Evolutionary conservation across 75 land plant genomes (phyloP).

Genomic region (Cryptomeria japonica): DNA sequence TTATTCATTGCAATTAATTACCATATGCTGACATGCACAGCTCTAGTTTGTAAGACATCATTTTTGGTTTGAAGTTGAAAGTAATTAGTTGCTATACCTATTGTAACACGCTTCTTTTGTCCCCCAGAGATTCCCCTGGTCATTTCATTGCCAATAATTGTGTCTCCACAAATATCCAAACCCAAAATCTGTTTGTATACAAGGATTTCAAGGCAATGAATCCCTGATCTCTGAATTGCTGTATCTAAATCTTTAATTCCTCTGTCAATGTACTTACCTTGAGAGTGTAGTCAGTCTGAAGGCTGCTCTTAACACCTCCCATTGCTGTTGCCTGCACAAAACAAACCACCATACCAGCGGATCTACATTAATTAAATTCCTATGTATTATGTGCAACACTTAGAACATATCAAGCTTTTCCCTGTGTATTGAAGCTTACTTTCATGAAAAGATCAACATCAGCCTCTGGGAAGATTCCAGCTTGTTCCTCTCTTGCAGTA

Average conservation of each 20-base stretch:
- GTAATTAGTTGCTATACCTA: slow-evolving; percentile 19
- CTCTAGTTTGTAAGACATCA: background rate
- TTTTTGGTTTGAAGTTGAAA: background rate
- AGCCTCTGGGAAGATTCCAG: slow-evolving; percentile 82
- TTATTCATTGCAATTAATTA: background rate
- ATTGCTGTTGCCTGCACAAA: slow-evolving; percentile 60
- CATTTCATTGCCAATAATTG: slow-evolving; percentile 39
- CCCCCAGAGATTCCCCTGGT: slow-evolving; percentile 46
- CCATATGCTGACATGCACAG: background rate
- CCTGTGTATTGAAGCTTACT: slow-evolving; percentile 28
- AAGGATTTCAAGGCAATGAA: background rate
- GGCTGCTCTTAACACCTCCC: slow-evolving; percentile 64
- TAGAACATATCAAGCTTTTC: background rate
- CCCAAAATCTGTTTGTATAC: slow-evolving; percentile 30
- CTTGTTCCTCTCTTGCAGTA: slow-evolving; percentile 78
- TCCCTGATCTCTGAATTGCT: background rate
- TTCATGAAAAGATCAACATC: slow-evolving; percentile 95
- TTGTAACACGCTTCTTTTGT: slow-evolving; percentile 44
- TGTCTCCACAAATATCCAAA: slow-evolving; percentile 38
- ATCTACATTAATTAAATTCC: background rate
- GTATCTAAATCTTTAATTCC: background rate
- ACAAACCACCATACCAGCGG: background rate
- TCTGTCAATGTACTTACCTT: slow-evolving; percentile 36
- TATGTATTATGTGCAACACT: background rate
- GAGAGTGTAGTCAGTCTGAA: slow-evolving; percentile 73